Evolutionary conservation across 2,329 filamentous ascomycete genomes (phyloP), one percentile per base, ranked within the genome.

Genomic region (Epichloe festucae): DNA sequence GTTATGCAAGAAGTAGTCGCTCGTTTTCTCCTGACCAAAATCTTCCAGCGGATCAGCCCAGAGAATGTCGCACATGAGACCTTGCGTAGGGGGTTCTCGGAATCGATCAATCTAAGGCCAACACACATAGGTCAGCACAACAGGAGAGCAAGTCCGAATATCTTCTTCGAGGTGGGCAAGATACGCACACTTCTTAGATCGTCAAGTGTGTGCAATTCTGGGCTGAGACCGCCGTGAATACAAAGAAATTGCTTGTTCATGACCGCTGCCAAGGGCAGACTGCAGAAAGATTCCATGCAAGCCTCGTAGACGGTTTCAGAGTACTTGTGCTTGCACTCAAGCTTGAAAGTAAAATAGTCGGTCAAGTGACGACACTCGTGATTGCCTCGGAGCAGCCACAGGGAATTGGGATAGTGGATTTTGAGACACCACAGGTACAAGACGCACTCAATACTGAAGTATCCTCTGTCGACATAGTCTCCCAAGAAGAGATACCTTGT

Each of bases 211-310:
- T 97, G 91, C 56, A 98, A 74, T 70, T 98, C 93, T 6, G 93
- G 93, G 67, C 90, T 96, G 60, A 98, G 74, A 56, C 93, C 93
- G 63, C 93, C 93, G 67, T 98, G 93, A 61, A 98, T 97, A 68
- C 93, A 98, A 59, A 98, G 74, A 70, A 98, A 98, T 70, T 98
- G 93, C 77, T 98, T 98, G 80, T 98, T 98, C 93, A 98, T 98
- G 59, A 98, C 84, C 31, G 93, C 93, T 52, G 93, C 93, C 60
- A 98, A 75, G 34, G 93, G 93, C 57, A 98, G 74, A 57, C 85
- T 79, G 73, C 93, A 98, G 77, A 98, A 98, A 0, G 93, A 94
- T 58, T 98, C 91, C 82, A 96, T 95, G 73, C 93, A 97, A 52
- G 93, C 91, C 64, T 98, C 91, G 68, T 98, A 98, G 54, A 98